Conservation (phyloP, 2,329 filamentous ascomycete genomes). For the Venturia aucupariae region DNA sequence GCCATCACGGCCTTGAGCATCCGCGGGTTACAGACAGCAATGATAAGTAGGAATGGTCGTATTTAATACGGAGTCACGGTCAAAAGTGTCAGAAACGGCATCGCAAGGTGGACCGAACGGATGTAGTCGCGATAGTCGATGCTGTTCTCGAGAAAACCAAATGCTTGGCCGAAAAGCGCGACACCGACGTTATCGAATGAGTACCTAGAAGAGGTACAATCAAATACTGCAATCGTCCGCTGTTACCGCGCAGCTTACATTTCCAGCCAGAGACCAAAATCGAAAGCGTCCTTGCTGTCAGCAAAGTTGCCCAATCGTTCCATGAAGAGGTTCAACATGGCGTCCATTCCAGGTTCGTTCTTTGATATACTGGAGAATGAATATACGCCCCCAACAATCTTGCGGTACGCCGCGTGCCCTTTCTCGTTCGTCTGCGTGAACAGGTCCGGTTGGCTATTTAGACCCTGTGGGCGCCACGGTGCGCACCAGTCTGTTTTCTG, state of each 20-base stretch:
- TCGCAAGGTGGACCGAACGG: slow-evolving; percentile 38
- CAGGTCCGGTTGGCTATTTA: slow-evolving; percentile 34
- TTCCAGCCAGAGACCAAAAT: slow-evolving; percentile 34
- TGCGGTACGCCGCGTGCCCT: slow-evolving; percentile 43
- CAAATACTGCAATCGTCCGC: slow-evolving; percentile 5
- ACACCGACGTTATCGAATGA: slow-evolving; percentile 51
- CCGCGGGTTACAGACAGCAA: slow-evolving; percentile 29
- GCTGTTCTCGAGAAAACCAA: slow-evolving; percentile 47
- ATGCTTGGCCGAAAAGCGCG: slow-evolving; percentile 46
- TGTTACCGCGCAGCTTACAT: slow-evolving; percentile 18
- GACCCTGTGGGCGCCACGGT: slow-evolving; percentile 47
- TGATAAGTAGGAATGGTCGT: slow-evolving; percentile 32
- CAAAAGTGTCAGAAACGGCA: slow-evolving; percentile 36
- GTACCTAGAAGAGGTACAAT: slow-evolving; percentile 30
- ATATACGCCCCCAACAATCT: slow-evolving; percentile 47
- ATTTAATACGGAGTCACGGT: slow-evolving; percentile 16
- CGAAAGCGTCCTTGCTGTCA: slow-evolving; percentile 36
- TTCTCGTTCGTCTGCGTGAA: slow-evolving; percentile 50
- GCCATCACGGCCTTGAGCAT: slow-evolving; percentile 37
- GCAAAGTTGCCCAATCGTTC: slow-evolving; percentile 34
- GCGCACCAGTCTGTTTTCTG: slow-evolving; percentile 52
- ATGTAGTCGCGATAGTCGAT: slow-evolving; percentile 37
- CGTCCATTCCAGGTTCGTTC: slow-evolving; percentile 49
- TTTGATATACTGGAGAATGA: slow-evolving; percentile 48
- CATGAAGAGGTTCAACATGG: slow-evolving; percentile 16